Evolutionary conservation across 2,329 filamentous ascomycete species (phyloP), one percentile per base, ranked within the genome.

Genomic region (Fusarium hostae): DNA sequence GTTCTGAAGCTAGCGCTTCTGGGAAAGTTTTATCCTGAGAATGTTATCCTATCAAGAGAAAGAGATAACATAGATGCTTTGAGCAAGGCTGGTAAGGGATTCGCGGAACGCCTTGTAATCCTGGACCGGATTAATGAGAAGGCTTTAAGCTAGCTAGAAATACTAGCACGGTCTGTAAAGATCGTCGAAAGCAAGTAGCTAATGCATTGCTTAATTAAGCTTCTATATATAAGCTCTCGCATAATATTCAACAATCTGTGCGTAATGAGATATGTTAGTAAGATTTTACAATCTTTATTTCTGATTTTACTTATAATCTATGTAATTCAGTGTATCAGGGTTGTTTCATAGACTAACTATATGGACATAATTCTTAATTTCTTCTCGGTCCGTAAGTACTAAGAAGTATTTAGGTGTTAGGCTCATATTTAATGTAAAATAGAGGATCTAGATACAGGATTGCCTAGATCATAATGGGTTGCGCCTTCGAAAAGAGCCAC

Each of bases 401-500:
- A 6, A 26, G 26, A 26, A 26, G 26, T 26, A 26, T 26, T 26
- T 26, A 26, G 26, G 5, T 26, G 6, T 26, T 26, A 26, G 26
- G 26, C 26, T 26, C 26, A 6, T 26, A 26, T 26, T 26, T 26
- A 26, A 26, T 26, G 26, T 7, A 26, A 26, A 26, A 26, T 26
- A 26, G 26, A 26, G 26, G 6, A 26, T 26, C 26, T 26, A 26
- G 26, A 26, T 26, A 6, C 34, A 35, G 16, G 8, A 18, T 35
- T 10, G 16, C 16, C 16, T 6, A 9, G 2, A 11, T 2, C 8
- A 16, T 12, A 6, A 47, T 30, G 13, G 10, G 15, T 45, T 20
- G 7, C 0, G 28, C 10, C 9, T 20, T 20, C 5, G 1, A 3
- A 45, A 20, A 20, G 12, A 10, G 24, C 9, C 9, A 12, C 18